Conservation (phyloP, 2,329 filamentous ascomycete species). For the Periconia sp. region DNA sequence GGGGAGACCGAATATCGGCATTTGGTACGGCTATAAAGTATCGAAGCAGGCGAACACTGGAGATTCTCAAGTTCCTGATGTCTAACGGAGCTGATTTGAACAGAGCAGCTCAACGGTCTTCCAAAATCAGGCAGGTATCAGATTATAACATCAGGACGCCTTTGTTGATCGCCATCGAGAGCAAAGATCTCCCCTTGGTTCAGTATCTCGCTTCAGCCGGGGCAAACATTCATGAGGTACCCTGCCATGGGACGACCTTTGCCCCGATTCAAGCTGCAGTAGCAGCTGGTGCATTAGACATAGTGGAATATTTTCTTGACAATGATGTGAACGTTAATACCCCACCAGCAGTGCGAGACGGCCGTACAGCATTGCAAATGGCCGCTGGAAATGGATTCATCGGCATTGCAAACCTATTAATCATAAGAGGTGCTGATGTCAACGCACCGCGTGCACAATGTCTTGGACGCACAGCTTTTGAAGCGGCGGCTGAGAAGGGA, state of each 20-base stretch:
- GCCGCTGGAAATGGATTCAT: slow-evolving; percentile 10
- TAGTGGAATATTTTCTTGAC: slow-evolving; percentile 7
- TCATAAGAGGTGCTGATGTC: slow-evolving; percentile 1
- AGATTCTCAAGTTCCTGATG: no score
- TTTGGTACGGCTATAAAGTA: not conserved
- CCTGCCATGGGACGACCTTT: slow-evolving; percentile 4
- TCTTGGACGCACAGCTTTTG: slow-evolving; percentile 12
- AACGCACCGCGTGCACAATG: slow-evolving; percentile 3
- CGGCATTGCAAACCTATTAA: slow-evolving; percentile 7
- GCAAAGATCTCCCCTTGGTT: not conserved
- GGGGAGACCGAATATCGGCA: not conserved
- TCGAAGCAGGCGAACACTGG: not conserved
- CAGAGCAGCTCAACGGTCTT: no score
- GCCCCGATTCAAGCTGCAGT: slow-evolving; percentile 12
- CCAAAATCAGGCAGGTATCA: not conserved
- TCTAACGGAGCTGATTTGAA: no score
- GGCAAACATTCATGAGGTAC: not conserved
- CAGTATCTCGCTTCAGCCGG: not conserved
- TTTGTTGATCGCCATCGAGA: not conserved
- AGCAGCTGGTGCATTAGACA: slow-evolving; percentile 6
- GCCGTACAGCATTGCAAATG: slow-evolving; percentile 13
- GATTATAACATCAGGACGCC: not conserved
- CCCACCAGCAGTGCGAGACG: slow-evolving; percentile 4
- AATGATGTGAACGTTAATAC: slow-evolving; percentile 4
- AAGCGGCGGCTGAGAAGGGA: slow-evolving; percentile 13